Evolutionary conservation across 1,284 basidiomycete species (phyloP), one percentile per base, ranked within the genome.

Genomic region (Violaceomyces palustris): DNA sequence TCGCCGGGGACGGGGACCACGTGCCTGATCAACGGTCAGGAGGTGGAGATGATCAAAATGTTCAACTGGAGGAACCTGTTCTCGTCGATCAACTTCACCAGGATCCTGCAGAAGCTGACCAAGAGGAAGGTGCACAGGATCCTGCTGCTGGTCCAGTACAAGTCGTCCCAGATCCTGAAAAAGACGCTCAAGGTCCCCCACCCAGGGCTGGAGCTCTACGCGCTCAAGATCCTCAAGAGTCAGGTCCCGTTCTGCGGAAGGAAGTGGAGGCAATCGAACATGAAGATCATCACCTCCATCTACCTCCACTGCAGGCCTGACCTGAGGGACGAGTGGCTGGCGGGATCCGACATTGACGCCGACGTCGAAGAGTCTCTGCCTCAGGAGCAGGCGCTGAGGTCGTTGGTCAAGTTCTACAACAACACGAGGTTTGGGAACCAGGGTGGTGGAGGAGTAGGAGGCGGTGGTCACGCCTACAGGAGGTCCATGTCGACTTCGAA

Each of bases 31-130:
- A 51, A 63, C 26, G 60, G 60, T 6, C 51, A 37, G 31, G 56
- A 58, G 36, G 36, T 94, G 22, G 91, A 96, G 67, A 78, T 94
- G 67, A 79, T 97, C 43, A 86, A 84, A 15, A 90, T 96, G 37
- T 98, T 88, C 74, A 94, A 90, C 4, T 98, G 93, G 91, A 79
- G 94, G 42, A 98, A 98, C 76, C 96, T 98, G 75, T 98, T 97
- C 75, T 83, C 90, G 8, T 84, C 85, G n/a, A 93, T 97, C 76
- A 97, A 97, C 74, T 96, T 97, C 72, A 88, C 93, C 21, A 91
- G 91, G 72, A 88, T 99, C 57, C 85, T 99, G 81, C 94, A 99
- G 74, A 97, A 97, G 76, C 75, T 99, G 55, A 93, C 91, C 2
- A 98, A 98, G 75, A 83, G 87, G 61, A 85, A 91, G 31, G 88